Conservation (phyloP, 306 rosid genomes). For the Castanea mollissima region DNA sequence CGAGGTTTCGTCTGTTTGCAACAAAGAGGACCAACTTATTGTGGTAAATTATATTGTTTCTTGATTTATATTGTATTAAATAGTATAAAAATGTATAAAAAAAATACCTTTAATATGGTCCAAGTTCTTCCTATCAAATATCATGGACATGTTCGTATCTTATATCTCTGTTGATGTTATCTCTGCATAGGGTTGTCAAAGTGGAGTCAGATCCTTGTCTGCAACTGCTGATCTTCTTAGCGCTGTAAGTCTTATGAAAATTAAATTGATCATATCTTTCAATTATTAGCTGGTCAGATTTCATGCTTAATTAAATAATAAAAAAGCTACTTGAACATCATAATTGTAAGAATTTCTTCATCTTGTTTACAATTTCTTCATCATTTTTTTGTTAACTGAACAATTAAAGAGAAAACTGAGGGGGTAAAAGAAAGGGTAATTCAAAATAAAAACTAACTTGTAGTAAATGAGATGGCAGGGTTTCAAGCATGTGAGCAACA, state of each 20-base stretch:
- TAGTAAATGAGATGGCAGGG: slow-evolving; percentile 49
- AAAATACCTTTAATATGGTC: too few relatives aligned
- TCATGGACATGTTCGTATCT: neutral
- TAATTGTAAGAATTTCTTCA: neutral
- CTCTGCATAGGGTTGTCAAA: slow-evolving; percentile 67
- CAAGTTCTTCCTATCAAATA: too few relatives aligned
- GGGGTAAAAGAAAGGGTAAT: neutral
- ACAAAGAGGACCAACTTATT: slow-evolving; percentile 59
- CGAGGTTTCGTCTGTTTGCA: slow-evolving; percentile 49
- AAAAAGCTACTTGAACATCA: neutral
- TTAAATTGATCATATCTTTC: neutral
- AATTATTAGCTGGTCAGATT: neutral
- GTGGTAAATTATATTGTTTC: slow-evolving; percentile 52
- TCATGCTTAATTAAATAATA: too few relatives aligned
- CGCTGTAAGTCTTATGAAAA: slow-evolving; percentile 47
- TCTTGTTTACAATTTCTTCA: neutral
- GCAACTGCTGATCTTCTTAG: slow-evolving; percentile 62
- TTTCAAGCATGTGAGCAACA: slow-evolving; percentile 56
- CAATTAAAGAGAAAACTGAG: too few relatives aligned
- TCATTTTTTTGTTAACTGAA: neutral
- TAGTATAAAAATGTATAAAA: too few relatives aligned
- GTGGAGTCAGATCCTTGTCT: slow-evolving; percentile 67
- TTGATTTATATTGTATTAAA: neutral
- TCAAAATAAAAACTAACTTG: neutral
- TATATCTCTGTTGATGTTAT: neutral